A percentile compares a stretch with the other conserved stretches of the same genome.
phyloP scores from a whole-genome alignment of 805 yeast species.

The Kuraishia piskuri region DNA sequence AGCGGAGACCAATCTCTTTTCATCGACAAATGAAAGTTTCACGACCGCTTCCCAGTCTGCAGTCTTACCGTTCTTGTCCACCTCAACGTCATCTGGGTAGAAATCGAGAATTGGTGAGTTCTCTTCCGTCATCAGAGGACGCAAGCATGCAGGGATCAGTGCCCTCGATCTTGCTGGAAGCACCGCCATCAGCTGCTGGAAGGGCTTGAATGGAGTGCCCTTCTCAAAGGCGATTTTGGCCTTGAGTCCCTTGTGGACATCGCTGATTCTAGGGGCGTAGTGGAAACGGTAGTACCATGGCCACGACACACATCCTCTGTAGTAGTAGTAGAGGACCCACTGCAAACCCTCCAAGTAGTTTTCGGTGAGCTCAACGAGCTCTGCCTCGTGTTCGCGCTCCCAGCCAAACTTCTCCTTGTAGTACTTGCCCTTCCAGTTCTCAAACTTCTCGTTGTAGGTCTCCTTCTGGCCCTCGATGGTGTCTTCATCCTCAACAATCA shows the following conservation, averaged over 20 bases:
- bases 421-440: conserved; percentile 78
- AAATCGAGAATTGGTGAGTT: conserved; percentile 83
- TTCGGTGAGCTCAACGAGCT: conserved; percentile 55
- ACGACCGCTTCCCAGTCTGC: conserved; percentile 99
- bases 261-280: conserved; percentile 92
- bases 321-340: conserved; percentile 92
- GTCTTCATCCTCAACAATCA: conserved; percentile 52
- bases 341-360: conserved; percentile 92
- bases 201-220: conserved; percentile 82
- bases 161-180: conserved; percentile 84
- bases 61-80: conserved; percentile 90
- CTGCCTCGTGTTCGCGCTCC: conserved; percentile 48
- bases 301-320: conserved; percentile 91
- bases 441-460: conserved; percentile 66
- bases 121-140: conserved; percentile 79
- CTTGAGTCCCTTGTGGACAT: conserved; percentile 64
- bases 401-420: conserved; percentile 76
- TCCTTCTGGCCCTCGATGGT: conserved; percentile 43
- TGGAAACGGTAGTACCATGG: conserved; percentile 89
- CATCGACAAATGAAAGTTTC: conserved; percentile 85
- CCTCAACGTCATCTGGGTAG: conserved; percentile 80
- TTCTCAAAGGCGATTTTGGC: conserved; percentile 52
- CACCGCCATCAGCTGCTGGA: conserved; percentile 95
- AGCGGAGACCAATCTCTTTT: conserved; percentile 60
- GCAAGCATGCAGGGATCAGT: conserved; percentile 69